Conservation (phyloP, 345 rosid genomes). For the Physaria fendleri region DNA sequence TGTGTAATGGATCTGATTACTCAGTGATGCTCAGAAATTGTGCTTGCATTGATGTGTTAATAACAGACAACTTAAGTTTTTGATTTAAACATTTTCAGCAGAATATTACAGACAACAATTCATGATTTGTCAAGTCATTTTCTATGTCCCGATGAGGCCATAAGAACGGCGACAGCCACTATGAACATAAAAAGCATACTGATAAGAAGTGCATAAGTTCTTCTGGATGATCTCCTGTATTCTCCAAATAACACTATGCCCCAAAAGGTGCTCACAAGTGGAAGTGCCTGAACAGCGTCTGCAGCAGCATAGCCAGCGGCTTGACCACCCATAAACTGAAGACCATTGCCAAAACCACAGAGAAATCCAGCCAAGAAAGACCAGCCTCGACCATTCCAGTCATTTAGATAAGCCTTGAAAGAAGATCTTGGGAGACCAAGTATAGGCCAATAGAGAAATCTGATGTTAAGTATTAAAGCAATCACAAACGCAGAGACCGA, state of each 20-base stretch:
- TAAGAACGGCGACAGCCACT: constrained; percentile 63
- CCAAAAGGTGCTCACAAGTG: constrained; percentile 88
- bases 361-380: constrained; percentile 71
- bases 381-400: constrained; percentile 83
- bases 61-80: too few relatives aligned
- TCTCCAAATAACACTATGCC: constrained; percentile 78
- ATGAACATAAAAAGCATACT: constrained; percentile 73
- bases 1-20: too few relatives aligned
- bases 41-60: too few relatives aligned
- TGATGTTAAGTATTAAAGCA: constrained; percentile 53
- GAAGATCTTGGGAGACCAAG: constrained; percentile 56
- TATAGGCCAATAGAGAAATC: constrained; percentile 59
- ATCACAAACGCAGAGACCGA: constrained; percentile 55
- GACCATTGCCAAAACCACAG: constrained; percentile 82
- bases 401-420: constrained; percentile 55
- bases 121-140: too few relatives aligned
- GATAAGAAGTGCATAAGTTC: constrained; percentile 52
- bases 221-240: constrained; percentile 63
- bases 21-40: too few relatives aligned
- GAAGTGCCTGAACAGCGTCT: constrained; percentile 91
- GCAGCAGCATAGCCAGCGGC: constrained; percentile 97
- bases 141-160: constrained; percentile 70
- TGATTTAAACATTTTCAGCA: too few relatives aligned
- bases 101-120: too few relatives aligned
- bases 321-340: constrained; percentile 87